These are phyloP conservation scores for Pichia occidentalis DNA, from an alignment of 805 yeast species.

Conservation along the genomic window DNA sequence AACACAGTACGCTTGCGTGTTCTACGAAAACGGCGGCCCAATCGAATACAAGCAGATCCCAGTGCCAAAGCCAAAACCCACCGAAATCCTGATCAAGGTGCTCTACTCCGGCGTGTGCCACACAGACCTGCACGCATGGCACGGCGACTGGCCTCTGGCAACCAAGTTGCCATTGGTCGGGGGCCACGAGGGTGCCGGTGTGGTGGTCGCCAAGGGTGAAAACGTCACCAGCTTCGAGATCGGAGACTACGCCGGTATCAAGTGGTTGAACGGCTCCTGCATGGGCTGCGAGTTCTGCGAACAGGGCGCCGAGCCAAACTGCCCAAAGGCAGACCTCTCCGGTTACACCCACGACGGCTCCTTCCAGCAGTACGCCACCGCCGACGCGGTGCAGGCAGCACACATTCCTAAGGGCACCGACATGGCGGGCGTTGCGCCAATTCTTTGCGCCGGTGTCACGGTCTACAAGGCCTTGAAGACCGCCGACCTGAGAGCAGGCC, in stretches of 20 bases:
- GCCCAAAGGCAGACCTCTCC: conserved; percentile 63
- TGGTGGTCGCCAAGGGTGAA: conserved; percentile 65
- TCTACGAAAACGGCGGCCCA: conserved; percentile 56
- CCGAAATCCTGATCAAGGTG: conserved; percentile 68
- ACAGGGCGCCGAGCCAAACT: conserved; percentile 59
- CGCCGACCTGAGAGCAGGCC: conserved; percentile 64
- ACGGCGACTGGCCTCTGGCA: conserved; percentile 81
- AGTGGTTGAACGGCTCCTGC: conserved; percentile 75
- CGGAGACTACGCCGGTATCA: conserved; percentile 74
- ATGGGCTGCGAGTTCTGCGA: conserved; percentile 65
- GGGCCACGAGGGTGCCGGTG: conserved; percentile 84
- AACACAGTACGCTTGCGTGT: conserved; percentile 61
- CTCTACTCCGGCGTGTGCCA: conserved; percentile 85
- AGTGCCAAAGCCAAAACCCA: conserved; percentile 67
- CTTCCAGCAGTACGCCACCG: conserved; percentile 85
- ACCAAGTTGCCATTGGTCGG: conserved; percentile 69
- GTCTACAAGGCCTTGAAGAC: conserved; percentile 86
- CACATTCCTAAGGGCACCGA: conserved; percentile 65
- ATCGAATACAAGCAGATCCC: conserved; percentile 61
- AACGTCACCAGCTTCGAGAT: conserved; percentile 58
- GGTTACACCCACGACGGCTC: conserved; percentile 90
- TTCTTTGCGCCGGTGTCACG: conserved; percentile 86
- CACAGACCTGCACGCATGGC: conserved; percentile 86
- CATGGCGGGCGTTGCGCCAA: conserved; percentile 71
- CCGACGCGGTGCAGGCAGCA: conserved; percentile 84